phyloP scores from a whole-genome alignment of 345 rosid species.

The Aethionema arabicum region DNA sequence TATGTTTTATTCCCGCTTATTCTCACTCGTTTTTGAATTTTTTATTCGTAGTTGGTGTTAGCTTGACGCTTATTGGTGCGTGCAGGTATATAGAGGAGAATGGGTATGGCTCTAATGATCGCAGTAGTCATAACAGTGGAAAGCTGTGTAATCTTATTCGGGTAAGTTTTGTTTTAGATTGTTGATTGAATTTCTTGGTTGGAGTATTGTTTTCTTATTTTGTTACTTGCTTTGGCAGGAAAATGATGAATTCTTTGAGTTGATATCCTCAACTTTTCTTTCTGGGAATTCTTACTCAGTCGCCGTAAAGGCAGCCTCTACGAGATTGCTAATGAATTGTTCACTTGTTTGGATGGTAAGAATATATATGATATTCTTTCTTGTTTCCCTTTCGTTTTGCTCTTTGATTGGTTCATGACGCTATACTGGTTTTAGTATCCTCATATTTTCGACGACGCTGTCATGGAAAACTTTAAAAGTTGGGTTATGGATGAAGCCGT shows the following conservation, averaged over 20 bases:
- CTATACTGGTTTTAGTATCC: conserved; percentile 58
- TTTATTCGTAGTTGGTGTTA: conserved; percentile 4
- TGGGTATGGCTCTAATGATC: conserved; percentile 57
- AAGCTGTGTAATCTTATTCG: conserved; percentile 71
- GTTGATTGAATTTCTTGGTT: not conserved
- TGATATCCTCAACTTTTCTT: conserved; percentile 81
- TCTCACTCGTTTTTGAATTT: not conserved
- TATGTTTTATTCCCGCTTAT: conserved; percentile 32
- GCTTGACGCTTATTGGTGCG: conserved; percentile 10
- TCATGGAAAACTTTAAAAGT: conserved; percentile 66
- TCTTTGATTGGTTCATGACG: conserved; percentile 17
- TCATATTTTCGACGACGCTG: conserved; percentile 83
- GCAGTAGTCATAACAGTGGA: conserved; percentile 77
- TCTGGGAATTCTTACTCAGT: conserved; percentile 73
- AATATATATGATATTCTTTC: not conserved
- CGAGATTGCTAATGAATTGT: conserved; percentile 77
- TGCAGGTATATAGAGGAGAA: conserved; percentile 60
- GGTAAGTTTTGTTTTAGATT: conserved; percentile 40
- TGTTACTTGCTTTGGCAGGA: conserved; percentile 52
- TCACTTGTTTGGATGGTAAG: conserved; percentile 78
- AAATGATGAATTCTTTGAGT: conserved; percentile 94
- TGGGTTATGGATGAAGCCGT: conserved; percentile 85
- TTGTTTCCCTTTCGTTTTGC: conserved; percentile 14
- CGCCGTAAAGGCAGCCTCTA: conserved; percentile 79
- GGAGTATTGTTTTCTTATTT: conserved; percentile 20